Conservation (phyloP, 2,329 filamentous ascomycete species). For the Ophiostoma novo-ulmi region DNA sequence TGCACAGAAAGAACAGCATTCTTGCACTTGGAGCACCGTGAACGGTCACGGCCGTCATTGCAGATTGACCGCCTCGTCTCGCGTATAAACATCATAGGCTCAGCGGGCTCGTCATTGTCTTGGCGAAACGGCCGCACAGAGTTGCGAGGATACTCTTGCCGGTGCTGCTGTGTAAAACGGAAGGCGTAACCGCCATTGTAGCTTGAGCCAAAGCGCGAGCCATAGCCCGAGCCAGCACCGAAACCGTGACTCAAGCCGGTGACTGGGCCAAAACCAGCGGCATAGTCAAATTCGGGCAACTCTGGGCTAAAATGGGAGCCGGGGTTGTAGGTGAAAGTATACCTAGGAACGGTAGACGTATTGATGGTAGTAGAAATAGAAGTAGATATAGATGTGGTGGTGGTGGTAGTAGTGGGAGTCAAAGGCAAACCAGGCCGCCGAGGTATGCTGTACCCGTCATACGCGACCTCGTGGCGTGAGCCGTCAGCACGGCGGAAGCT, state of each 20-base stretch:
- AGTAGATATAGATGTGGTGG: neutral
- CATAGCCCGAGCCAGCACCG: neutral
- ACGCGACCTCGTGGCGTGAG: slow-evolving; percentile 15
- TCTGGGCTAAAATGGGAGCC: neutral
- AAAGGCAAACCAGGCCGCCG: neutral
- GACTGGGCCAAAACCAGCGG: neutral
- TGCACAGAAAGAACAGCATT: neutral
- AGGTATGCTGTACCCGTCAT: slow-evolving; percentile 2
- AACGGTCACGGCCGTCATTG: slow-evolving; percentile 18
- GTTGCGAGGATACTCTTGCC: slow-evolving; percentile 21
- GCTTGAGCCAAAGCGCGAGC: neutral
- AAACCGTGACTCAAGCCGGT: neutral
- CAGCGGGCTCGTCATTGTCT: slow-evolving; percentile 24
- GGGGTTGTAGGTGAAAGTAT: neutral
- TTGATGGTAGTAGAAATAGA: neutral
- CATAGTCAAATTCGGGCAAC: neutral
- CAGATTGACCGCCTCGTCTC: slow-evolving; percentile 21
- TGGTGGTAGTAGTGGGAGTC: neutral
- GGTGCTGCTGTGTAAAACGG: neutral
- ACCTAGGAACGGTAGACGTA: neutral
- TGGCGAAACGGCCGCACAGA: slow-evolving; percentile 21
- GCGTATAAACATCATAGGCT: slow-evolving; percentile 2
- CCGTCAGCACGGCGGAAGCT: slow-evolving; percentile 24
- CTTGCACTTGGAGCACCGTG: slow-evolving; percentile 20
- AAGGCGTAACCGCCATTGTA: neutral